A percentile compares a stretch with the other conserved stretches of the same genome.
phyloP scores from a whole-genome alignment of 2,329 filamentous ascomycete species.

The Clonostachys solani region DNA sequence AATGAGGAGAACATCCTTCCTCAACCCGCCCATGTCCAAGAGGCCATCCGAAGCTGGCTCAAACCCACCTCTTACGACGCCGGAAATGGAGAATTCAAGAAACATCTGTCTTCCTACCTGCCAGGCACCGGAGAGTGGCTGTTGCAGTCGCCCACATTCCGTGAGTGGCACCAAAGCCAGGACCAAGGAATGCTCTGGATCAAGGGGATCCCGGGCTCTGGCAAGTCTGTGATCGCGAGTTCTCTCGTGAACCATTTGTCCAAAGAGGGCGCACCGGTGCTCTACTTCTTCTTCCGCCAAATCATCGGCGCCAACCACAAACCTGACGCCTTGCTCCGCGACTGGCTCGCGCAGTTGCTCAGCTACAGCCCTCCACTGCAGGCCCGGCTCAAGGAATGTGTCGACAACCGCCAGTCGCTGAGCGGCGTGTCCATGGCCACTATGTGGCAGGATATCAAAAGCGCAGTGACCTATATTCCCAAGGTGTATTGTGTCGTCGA shows the following conservation, averaged over 20 bases:
- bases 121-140: slow-evolving; percentile 10
- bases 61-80: slow-evolving; percentile 14
- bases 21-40: slow-evolving; percentile 13
- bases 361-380: slow-evolving; percentile 21
- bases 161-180: slow-evolving; percentile 4
- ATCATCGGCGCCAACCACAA: slow-evolving; percentile 28
- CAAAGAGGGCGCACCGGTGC: slow-evolving; percentile 13
- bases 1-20: slow-evolving; percentile 25
- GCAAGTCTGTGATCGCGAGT: slow-evolving; percentile 28
- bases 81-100: slow-evolving; percentile 13
- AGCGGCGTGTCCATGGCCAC: too few relatives aligned
- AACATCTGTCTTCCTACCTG: slow-evolving; percentile 9
- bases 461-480: slow-evolving; percentile 3
- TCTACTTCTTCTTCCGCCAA: slow-evolving; percentile 33
- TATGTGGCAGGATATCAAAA: background rate
- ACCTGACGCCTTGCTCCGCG: slow-evolving; percentile 19
- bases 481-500: slow-evolving; percentile 32
- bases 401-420: background rate
- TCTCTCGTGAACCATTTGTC: slow-evolving; percentile 7
- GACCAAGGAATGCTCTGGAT: slow-evolving; percentile 15
- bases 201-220: slow-evolving; percentile 23
- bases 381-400: slow-evolving; percentile 5
- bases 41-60: slow-evolving; percentile 13
- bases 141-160: slow-evolving; percentile 3
- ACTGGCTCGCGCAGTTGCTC: slow-evolving; percentile 26